A percentile compares a stretch with the other conserved stretches of the same genome.
Evolutionary conservation across 2,329 filamentous ascomycete genomes (phyloP).

Genomic region (Exophiala xenobiotica): DNA sequence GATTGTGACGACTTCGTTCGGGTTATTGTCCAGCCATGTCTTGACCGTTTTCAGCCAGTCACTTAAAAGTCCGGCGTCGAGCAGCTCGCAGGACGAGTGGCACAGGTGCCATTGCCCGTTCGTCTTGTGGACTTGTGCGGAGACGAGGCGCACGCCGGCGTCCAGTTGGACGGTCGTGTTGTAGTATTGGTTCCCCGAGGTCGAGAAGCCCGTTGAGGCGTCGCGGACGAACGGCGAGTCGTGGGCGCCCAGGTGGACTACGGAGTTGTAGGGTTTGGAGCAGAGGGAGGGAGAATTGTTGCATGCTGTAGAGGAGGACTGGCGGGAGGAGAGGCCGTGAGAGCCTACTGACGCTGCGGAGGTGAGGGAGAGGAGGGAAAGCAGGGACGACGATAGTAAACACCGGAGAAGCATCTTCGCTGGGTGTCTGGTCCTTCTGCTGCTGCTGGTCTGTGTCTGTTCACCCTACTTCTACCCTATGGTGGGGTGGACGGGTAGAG

Average conservation of each 20-base stretch:
- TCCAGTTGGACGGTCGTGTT: constrained; percentile 70
- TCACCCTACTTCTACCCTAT: too few species aligned
- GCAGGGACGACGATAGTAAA: constrained; percentile 10
- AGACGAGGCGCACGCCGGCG: constrained; percentile 69
- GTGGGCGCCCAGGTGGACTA: constrained; percentile 77
- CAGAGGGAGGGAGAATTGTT: constrained; percentile 80
- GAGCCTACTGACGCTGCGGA: constrained; percentile 13
- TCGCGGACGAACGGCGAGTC: constrained; percentile 71
- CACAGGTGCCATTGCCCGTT: constrained; percentile 65
- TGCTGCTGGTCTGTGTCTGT: not conserved
- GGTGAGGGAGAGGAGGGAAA: constrained; percentile 15
- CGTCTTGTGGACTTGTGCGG: constrained; percentile 67
- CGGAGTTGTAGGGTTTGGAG: constrained; percentile 67
- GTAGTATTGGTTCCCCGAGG: constrained; percentile 68
- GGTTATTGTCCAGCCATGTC: constrained; percentile 66
- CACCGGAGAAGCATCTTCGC: constrained; percentile 12
- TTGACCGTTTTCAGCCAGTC: constrained; percentile 65
- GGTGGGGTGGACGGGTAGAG: too few species aligned
- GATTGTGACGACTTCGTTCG: constrained; percentile 73
- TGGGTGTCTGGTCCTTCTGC: not conserved
- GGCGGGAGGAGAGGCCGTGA: constrained; percentile 4
- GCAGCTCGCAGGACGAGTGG: constrained; percentile 64
- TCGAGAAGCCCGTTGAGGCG: constrained; percentile 58
- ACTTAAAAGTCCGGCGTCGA: constrained; percentile 67
- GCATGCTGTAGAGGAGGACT: constrained; percentile 62